Evolutionary conservation across 2,329 filamentous ascomycete species (phyloP).

Genomic region (Ceratocystis destructans): DNA sequence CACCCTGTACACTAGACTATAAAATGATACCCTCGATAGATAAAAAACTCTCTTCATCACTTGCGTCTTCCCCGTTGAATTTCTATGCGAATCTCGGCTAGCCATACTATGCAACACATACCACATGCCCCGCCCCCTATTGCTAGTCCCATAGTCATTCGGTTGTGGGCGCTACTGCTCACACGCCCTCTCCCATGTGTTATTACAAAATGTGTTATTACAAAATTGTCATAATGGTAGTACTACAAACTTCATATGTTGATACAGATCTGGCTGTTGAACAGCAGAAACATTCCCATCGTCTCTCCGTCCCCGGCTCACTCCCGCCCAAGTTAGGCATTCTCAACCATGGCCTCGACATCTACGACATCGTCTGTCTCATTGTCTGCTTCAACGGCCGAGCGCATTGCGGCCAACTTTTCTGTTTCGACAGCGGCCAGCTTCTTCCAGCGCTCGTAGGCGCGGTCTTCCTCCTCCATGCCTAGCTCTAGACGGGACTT

Average conservation of each 20-base stretch:
- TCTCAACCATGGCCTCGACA: conserved; percentile 5
- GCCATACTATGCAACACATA: too few relatives aligned
- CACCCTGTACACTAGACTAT: background rate
- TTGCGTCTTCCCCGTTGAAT: background rate
- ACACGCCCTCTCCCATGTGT: background rate
- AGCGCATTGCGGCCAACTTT: conserved; percentile 30
- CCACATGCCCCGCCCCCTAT: too few relatives aligned
- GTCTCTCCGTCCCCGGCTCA: background rate
- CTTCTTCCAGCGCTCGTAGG: conserved; percentile 71
- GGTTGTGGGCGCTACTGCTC: background rate
- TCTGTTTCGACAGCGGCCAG: conserved; percentile 50
- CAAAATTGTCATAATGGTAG: conserved; percentile 5
- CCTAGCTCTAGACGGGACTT: conserved; percentile 60
- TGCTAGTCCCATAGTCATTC: too few relatives aligned
- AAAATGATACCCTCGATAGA: conserved; percentile 1
- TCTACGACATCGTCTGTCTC: conserved; percentile 1
- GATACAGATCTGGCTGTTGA: conserved; percentile 3
- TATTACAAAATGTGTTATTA: conserved; percentile 5
- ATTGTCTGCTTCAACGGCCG: conserved; percentile 24
- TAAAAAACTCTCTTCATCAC: background rate
- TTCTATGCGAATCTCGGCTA: too few relatives aligned
- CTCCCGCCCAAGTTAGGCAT: background rate
- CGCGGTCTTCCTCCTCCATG: conserved; percentile 66
- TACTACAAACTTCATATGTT: conserved; percentile 5
- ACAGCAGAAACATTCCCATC: background rate